Conservation (phyloP, 257 asterid genomes). For the Solanum stenotomum region DNA sequence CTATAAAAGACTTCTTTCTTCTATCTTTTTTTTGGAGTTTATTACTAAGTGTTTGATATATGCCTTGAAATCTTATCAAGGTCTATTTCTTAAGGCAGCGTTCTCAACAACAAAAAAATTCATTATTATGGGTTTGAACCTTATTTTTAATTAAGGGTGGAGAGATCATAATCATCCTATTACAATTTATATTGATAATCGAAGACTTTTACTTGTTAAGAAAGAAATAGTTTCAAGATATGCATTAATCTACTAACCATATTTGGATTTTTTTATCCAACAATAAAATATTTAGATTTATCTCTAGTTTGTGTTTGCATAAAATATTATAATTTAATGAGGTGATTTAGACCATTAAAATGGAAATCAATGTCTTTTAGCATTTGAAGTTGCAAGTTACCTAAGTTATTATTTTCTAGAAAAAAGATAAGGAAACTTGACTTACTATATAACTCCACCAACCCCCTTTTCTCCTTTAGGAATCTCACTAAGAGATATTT, state of each 20-base stretch:
- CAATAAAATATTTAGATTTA: neutral
- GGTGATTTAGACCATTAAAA: neutral
- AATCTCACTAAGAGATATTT: neutral
- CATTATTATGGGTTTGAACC: neutral
- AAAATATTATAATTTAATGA: neutral
- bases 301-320: neutral
- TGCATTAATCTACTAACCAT: neutral
- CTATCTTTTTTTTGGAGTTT: neutral
- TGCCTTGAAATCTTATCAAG: neutral
- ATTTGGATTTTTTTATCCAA: neutral
- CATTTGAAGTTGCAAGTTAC: neutral
- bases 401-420: neutral
- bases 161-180: neutral
- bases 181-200: neutral
- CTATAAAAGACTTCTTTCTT: neutral
- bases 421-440: neutral
- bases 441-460: neutral
- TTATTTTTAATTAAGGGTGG: too few species aligned
- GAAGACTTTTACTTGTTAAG: neutral
- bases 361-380: neutral
- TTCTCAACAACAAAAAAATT: too few species aligned
- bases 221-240: neutral
- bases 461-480: neutral
- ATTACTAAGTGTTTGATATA: neutral
- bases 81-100: too few species aligned